Conservation (phyloP, 2,329 filamentous ascomycete species). For the Cladophialophora exuberans region DNA sequence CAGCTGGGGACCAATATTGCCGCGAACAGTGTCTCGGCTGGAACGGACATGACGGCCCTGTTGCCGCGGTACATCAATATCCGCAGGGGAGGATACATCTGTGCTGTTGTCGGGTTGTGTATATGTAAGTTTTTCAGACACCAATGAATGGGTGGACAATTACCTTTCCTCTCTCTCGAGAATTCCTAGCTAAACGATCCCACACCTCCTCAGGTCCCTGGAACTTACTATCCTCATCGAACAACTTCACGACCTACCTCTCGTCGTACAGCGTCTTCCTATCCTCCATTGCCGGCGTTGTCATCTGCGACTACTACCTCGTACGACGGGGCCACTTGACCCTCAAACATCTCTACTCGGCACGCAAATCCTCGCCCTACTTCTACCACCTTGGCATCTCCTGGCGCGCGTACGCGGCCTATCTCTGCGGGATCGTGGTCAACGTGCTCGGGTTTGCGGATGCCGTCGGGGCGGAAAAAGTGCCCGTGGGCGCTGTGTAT, state of each 20-base stretch:
- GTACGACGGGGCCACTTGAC: slow-evolving; percentile 82
- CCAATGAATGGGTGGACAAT: neutral
- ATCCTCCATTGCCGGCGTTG: slow-evolving; percentile 91
- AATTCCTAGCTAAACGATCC: too few species aligned
- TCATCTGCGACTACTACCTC: slow-evolving; percentile 83
- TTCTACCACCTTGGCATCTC: slow-evolving; percentile 74
- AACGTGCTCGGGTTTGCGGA: slow-evolving; percentile 92
- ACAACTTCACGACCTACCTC: slow-evolving; percentile 73
- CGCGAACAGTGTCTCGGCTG: slow-evolving; percentile 55
- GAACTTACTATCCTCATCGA: slow-evolving; percentile 53
- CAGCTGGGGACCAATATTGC: slow-evolving; percentile 53
- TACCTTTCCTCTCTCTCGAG: too few species aligned
- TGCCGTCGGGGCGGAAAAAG: slow-evolving; percentile 58
- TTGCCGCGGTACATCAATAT: slow-evolving; percentile 60
- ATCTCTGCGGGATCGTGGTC: slow-evolving; percentile 78
- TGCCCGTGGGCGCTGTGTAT: slow-evolving; percentile 79
- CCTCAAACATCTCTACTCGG: slow-evolving; percentile 77
- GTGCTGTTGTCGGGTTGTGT: slow-evolving; percentile 46
- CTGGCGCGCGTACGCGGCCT: slow-evolving; percentile 78
- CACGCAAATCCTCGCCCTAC: slow-evolving; percentile 65
- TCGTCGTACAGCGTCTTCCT: slow-evolving; percentile 92
- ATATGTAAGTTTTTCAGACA: too few species aligned
- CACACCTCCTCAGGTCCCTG: too few species aligned
- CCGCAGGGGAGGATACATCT: slow-evolving; percentile 56
- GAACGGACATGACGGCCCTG: slow-evolving; percentile 60